Conservation (phyloP, 805 yeast genomes). For the Candida ovalis region DNA sequence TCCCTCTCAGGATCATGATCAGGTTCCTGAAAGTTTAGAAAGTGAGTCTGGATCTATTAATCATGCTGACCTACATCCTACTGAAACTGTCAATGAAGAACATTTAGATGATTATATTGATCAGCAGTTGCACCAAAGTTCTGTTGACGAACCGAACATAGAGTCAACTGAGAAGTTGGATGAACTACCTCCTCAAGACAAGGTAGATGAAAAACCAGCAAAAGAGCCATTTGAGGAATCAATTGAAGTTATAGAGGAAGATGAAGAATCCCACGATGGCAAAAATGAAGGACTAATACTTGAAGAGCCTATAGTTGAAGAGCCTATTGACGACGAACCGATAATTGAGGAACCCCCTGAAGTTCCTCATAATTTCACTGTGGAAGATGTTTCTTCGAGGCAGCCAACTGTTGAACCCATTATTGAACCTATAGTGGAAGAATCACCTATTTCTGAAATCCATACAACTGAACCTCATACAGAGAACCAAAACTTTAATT, state of each 20-base stretch:
- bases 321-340: conserved; percentile 4
- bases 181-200: not conserved
- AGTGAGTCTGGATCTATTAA: too few relatives aligned
- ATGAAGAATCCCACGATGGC: not conserved
- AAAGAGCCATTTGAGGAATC: too few relatives aligned
- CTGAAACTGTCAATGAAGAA: too few relatives aligned
- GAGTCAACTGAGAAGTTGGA: too few relatives aligned
- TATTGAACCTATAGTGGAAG: conserved; percentile 2
- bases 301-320: conserved; percentile 2
- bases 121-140: too few relatives aligned
- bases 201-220: not conserved
- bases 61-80: too few relatives aligned
- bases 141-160: too few relatives aligned
- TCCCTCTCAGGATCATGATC: too few relatives aligned
- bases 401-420: not conserved
- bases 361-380: not conserved
- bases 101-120: too few relatives aligned
- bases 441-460: too few relatives aligned
- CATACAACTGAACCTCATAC: not conserved
- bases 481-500: not conserved
- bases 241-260: not conserved
- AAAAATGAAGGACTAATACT: not conserved
- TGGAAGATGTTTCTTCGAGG: not conserved
- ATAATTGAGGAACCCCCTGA: not conserved
- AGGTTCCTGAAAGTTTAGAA: too few relatives aligned